Evolutionary conservation across 129 eudicot species (phyloP), one percentile per base, ranked within the genome.

Genomic region (Ambrosia trifida): DNA sequence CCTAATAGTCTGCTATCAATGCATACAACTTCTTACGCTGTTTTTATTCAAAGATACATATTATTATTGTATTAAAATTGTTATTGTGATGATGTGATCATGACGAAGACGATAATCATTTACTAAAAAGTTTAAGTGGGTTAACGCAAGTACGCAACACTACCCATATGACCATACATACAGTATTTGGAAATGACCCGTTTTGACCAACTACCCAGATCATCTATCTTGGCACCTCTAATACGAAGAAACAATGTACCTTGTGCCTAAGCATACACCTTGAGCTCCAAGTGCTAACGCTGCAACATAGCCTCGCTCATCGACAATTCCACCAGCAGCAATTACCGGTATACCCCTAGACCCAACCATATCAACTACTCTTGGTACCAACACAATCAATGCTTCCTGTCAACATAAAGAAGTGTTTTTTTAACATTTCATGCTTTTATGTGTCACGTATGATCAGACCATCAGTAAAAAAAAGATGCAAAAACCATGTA

Each of bases 301-400:
- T 76, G 98, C 95, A 56, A 89, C 95, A 85, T 89, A 93, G 61
- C 98, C 98, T 68, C 95, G 89, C 56, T 76, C 96, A 62, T 93
- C 98, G 32, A 87, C 95, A 52, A 93, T 93, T 38, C 98, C 98
- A 13, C 98, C 98, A 61, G 96, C 96, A 75, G 98, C 98, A 80
- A 93, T 89, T 51, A 93, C 77, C 0, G 98, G 90, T 64, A 89
- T 85, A 65, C 86, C 81, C 73, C 68, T 83, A 4, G 69, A 86
- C 44, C 68, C 63, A 69, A 89, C 95, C 28, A 93, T 83, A 77
- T 93, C 96, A 30, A 81, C 96, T 51, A 89, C 84, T 74, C 85
- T 79, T 51, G 98, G 98, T 53, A 93, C 76, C 79, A 93, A 75
- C 13, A 93, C 47, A 10, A 74, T 67, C 46, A 85, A 69, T 31